Percentiles rank a stretch among this genome's conserved stretches.
These are phyloP conservation scores for Blastobotrys parvus DNA, from an alignment of 805 yeast genomes.

Conservation along the genomic window DNA sequence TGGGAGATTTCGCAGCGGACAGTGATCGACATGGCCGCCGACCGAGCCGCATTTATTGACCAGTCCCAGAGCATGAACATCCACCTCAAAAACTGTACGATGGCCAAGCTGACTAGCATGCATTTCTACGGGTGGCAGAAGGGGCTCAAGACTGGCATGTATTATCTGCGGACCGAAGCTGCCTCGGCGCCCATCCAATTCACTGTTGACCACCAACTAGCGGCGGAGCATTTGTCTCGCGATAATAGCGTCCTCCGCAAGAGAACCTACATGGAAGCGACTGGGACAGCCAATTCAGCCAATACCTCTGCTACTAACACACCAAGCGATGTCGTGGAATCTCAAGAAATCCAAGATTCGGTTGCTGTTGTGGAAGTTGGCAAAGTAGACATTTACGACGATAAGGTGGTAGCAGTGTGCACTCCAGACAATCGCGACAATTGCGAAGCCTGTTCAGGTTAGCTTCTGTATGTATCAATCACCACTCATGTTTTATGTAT, in stretches of 20 bases:
- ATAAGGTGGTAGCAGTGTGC: neutral
- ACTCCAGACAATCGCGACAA: neutral
- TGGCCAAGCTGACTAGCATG: slow-evolving; percentile 92
- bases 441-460: slow-evolving; percentile 1
- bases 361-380: neutral
- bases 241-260: neutral
- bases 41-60: slow-evolving; percentile 57
- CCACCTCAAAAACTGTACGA: slow-evolving; percentile 76
- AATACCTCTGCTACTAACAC: neutral
- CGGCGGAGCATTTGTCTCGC: slow-evolving; percentile 13
- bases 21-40: slow-evolving; percentile 77
- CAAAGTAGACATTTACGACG: neutral
- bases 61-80: slow-evolving; percentile 94
- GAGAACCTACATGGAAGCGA: neutral
- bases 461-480: neutral
- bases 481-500: too few relatives aligned
- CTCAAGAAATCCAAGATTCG: neutral
- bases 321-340: neutral
- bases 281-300: neutral
- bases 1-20: slow-evolving; percentile 86
- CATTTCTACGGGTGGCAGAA: slow-evolving; percentile 97
- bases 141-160: slow-evolving; percentile 96
- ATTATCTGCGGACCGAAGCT: slow-evolving; percentile 90
- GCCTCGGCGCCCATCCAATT: slow-evolving; percentile 94
- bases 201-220: slow-evolving; percentile 44